A percentile compares a stretch with the other conserved stretches of the same genome.
Conservation (phyloP, 2,329 filamentous ascomycete genomes). For the Lasiodiplodia citricola region DNA sequence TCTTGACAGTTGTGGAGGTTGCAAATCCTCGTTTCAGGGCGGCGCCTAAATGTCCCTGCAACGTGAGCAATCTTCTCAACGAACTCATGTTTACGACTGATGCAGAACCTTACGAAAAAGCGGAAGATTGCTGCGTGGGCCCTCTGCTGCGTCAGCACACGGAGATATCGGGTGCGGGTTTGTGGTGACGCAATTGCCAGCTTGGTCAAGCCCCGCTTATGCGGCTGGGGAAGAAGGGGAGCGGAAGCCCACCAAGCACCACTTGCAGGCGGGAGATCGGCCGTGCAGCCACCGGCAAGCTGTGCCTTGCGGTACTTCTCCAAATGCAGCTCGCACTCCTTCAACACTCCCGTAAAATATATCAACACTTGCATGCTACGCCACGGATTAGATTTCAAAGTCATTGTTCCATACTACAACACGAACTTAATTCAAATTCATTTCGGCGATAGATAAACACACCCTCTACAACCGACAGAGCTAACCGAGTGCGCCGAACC, state of each 20-base stretch:
- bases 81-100: background rate
- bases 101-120: background rate
- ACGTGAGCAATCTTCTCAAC: slow-evolving; percentile 10
- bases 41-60: slow-evolving; percentile 10
- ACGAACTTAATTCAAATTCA: background rate
- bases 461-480: background rate
- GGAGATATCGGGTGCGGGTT: background rate
- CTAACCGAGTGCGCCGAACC: slow-evolving; percentile 8
- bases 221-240: background rate
- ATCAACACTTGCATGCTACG: too few species aligned
- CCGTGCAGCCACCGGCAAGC: slow-evolving; percentile 1
- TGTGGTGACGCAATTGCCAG: slow-evolving; percentile 4
- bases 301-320: background rate
- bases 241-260: slow-evolving; percentile 4
- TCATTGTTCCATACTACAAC: too few species aligned
- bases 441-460: background rate
- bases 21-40: background rate
- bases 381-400: too few species aligned
- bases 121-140: background rate
- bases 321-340: too few species aligned
- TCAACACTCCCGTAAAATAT: too few species aligned
- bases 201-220: slow-evolving; percentile 16
- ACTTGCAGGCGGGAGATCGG: slow-evolving; percentile 20
- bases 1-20: slow-evolving; percentile 36
- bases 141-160: background rate